Conservation (phyloP, 2,329 filamentous ascomycete genomes). For the Grosmannia penicillata region DNA sequence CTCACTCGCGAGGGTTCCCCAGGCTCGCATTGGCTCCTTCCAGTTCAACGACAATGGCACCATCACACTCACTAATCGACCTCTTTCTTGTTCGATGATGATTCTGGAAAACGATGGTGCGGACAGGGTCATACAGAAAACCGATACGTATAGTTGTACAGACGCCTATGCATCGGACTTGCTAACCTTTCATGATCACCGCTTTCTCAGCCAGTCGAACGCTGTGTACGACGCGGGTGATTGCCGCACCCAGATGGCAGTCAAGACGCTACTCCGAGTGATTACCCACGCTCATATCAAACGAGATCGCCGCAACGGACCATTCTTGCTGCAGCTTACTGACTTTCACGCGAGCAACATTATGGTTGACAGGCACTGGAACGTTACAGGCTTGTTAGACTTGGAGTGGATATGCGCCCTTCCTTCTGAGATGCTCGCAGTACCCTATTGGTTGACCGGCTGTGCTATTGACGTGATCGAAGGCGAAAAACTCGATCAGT, state of each 20-base stretch:
- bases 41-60: constrained; percentile 14
- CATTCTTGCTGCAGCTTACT: constrained; percentile 15
- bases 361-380: constrained; percentile 18
- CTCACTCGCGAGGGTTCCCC: constrained; percentile 16
- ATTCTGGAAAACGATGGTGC: constrained; percentile 20
- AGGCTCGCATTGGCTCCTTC: constrained; percentile 16
- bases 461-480: no score
- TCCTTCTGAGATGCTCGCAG: no score
- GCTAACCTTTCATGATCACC: constrained; percentile 14
- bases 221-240: constrained; percentile 9
- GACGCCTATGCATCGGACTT: constrained; percentile 15
- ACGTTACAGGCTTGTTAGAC: constrained; percentile 18
- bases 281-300: no score
- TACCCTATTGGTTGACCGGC: no score
- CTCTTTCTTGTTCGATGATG: constrained; percentile 11
- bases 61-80: constrained; percentile 6
- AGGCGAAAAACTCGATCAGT: no score
- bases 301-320: no score
- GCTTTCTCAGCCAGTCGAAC: constrained; percentile 14
- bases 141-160: constrained; percentile 16
- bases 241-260: not conserved
- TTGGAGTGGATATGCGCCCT: no score
- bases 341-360: constrained; percentile 17
- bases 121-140: constrained; percentile 14
- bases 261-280: no score